Evolutionary conservation across 2,329 filamentous ascomycete genomes (phyloP).

Genomic region (Microdochium nivale): DNA sequence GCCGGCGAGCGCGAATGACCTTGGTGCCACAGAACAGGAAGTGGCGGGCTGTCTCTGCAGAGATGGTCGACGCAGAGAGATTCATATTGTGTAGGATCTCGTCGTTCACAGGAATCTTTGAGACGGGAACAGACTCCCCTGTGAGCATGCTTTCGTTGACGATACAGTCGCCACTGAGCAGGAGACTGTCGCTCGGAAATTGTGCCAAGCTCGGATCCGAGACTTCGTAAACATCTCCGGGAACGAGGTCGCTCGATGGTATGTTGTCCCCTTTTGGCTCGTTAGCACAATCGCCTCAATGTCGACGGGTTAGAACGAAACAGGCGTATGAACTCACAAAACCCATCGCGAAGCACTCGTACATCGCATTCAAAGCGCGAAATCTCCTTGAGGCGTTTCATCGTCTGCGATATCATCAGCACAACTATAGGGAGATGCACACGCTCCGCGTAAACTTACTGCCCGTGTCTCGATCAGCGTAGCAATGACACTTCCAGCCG

Average conservation of each 20-base stretch:
- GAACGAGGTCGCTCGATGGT: conserved; percentile 79
- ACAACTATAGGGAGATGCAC: background rate
- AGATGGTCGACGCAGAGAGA: conserved; percentile 71
- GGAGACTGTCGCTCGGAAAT: conserved; percentile 84
- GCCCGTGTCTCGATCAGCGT: conserved; percentile 86
- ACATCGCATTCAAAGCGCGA: conserved; percentile 94
- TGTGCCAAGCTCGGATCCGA: conserved; percentile 85
- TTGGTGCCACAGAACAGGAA: conserved; percentile 95
- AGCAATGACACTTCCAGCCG: conserved; percentile 80
- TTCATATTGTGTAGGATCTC: conserved; percentile 70
- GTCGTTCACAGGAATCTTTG: conserved; percentile 77
- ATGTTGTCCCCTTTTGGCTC: conserved; percentile 62
- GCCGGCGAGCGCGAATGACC: conserved; percentile 81
- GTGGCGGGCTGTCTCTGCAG: conserved; percentile 75
- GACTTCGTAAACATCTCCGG: conserved; percentile 93
- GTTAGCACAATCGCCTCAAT: conserved; percentile 13
- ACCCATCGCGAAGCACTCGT: conserved; percentile 84
- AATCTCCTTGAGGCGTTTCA: conserved; percentile 82
- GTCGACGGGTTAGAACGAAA: background rate
- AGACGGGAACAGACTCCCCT: conserved; percentile 93
- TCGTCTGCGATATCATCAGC: conserved; percentile 48
- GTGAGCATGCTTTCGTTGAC: conserved; percentile 99
- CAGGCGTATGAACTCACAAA: conserved; percentile 49
- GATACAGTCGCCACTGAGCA: conserved; percentile 91
- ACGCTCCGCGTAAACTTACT: conserved; percentile 33